These are phyloP conservation scores for Closterium sp. DNA, from an alignment of 139 green algal genomes.

Conservation along the genomic window DNA sequence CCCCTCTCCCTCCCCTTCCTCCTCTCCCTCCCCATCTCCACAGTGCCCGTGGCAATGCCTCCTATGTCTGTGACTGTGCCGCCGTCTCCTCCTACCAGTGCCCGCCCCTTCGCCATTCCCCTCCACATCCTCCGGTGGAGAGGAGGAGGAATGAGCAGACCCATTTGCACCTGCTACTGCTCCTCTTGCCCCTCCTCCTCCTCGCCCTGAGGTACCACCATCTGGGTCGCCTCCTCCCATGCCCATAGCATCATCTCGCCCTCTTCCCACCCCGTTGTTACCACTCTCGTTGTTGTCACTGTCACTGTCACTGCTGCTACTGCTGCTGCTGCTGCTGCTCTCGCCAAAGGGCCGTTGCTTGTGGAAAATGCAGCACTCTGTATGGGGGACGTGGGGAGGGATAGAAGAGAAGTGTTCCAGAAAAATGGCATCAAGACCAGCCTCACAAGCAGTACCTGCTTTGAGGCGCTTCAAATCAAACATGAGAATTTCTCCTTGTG, in stretches of 20 bases:
- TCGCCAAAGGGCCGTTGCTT: neutral
- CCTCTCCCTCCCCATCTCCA: neutral
- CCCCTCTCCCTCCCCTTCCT: neutral
- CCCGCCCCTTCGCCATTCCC: neutral
- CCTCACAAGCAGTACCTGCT: too few species aligned
- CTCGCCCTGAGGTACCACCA: neutral
- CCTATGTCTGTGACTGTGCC: neutral
- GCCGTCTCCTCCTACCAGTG: neutral
- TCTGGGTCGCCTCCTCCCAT: neutral
- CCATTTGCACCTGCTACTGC: neutral
- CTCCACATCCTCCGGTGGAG: neutral
- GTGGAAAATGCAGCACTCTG: neutral
- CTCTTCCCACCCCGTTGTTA: neutral
- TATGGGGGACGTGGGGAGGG: neutral
- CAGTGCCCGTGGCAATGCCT: neutral
- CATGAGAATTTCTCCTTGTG: too few species aligned
- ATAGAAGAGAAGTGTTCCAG: neutral
- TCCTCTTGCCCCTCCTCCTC: neutral
- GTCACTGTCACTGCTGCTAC: neutral
- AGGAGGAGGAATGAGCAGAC: neutral
- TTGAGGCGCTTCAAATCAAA: too few species aligned
- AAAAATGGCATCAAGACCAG: too few species aligned
- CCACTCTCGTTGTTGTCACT: neutral
- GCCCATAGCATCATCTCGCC: neutral
- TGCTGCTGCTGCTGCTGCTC: neutral